Evolutionary conservation across 2,329 filamentous ascomycete species (phyloP).

Genomic region (Fusarium sterilihyphosum): DNA sequence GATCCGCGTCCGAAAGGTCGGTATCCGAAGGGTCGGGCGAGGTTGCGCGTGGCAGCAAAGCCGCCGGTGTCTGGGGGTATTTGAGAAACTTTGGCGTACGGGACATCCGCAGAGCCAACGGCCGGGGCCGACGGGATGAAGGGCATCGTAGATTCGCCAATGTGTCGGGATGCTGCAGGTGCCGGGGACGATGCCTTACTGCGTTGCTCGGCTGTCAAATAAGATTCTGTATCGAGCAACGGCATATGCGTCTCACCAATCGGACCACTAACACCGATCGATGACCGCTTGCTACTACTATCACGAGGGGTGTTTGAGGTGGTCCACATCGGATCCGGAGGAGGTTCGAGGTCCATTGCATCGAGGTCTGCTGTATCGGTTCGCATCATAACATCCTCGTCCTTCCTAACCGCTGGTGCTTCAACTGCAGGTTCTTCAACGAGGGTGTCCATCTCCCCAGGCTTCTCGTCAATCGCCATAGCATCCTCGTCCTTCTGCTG

Average conservation of each 20-base stretch:
- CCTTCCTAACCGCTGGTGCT: conserved; percentile 17
- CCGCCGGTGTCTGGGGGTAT: conserved; percentile 53
- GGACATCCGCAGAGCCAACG: conserved; percentile 31
- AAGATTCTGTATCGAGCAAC: conserved; percentile 36
- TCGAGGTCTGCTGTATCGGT: conserved; percentile 55
- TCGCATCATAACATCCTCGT: conserved; percentile 44
- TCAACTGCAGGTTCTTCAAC: conserved; percentile 34
- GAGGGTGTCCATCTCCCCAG: conserved; percentile 35
- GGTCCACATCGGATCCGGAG: conserved; percentile 55
- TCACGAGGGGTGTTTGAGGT: conserved; percentile 47
- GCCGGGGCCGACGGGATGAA: conserved; percentile 36
- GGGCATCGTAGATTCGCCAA: conserved; percentile 42
- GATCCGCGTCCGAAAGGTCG: conserved; percentile 51
- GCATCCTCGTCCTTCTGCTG: conserved; percentile 46
- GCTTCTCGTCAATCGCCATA: conserved; percentile 44
- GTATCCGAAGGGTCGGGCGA: conserved; percentile 52
- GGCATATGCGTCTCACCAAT: conserved; percentile 43
- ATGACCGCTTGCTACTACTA: conserved; percentile 41
- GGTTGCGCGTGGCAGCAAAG: conserved; percentile 46
- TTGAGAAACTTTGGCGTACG: conserved; percentile 45
- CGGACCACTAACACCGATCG: conserved; percentile 39
- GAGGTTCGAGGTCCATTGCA: conserved; percentile 53
- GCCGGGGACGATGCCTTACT: conserved; percentile 34
- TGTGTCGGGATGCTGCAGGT: conserved; percentile 30
- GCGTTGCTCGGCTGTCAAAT: conserved; percentile 31